phyloP scores from a whole-genome alignment of 371 early-diverging fungal genomes.

The Mortierella sp. region DNA sequence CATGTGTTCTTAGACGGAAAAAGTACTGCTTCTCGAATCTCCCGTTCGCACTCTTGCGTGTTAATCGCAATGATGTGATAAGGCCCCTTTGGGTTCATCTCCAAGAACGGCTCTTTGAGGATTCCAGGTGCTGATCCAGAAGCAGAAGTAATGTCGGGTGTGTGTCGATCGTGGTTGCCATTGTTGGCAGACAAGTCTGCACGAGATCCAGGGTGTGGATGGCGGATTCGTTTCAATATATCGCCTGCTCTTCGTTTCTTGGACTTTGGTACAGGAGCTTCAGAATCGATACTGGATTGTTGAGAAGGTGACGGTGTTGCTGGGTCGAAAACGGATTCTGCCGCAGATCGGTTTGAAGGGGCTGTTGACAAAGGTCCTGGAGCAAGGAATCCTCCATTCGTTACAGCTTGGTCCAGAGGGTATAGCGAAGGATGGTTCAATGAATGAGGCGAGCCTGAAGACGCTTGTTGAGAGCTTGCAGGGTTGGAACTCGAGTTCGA shows the following conservation, averaged over 20 bases:
- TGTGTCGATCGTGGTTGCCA: not conserved
- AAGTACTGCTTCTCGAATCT: slow-evolving; percentile 72
- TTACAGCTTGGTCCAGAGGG: not conserved
- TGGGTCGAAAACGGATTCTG: not conserved
- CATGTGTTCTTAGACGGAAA: slow-evolving; percentile 75
- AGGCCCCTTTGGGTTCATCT: slow-evolving; percentile 58
- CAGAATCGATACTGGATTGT: not conserved
- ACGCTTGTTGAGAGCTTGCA: not conserved
- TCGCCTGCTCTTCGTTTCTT: slow-evolving; percentile 1
- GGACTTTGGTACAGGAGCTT: not conserved
- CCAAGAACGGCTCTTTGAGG: slow-evolving; percentile 55
- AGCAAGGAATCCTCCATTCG: not conserved
- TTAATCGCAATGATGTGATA: slow-evolving; percentile 80
- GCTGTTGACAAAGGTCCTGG: not conserved
- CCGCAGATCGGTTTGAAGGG: not conserved
- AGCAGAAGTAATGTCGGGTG: not conserved
- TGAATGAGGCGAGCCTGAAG: not conserved
- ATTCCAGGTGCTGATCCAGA: slow-evolving; percentile 20
- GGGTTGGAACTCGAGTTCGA: not conserved
- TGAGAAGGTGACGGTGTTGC: not conserved
- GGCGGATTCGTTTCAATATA: slow-evolving; percentile 20
- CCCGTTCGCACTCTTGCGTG: slow-evolving; percentile 83
- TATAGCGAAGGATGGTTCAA: not conserved
- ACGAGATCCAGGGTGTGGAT: not conserved
- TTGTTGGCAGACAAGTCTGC: not conserved